Evolutionary conservation across 805 yeast species (phyloP), one percentile per base, ranked within the genome.

Genomic region (Barnettozyma sucrosica): DNA sequence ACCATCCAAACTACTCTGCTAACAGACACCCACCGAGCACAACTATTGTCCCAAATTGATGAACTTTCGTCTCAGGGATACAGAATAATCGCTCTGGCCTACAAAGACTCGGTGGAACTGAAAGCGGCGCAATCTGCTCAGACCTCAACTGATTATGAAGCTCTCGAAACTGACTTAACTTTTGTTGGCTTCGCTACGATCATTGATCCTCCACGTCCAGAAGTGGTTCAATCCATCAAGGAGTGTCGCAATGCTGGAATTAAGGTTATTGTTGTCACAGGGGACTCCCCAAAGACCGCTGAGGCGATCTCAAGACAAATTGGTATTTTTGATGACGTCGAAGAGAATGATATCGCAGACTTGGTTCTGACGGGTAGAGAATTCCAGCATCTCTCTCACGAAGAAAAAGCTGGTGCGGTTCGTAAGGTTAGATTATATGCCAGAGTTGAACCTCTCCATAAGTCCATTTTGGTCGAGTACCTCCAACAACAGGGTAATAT

Each of bases 401-500:
- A 63, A 3, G 70, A 70, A 34, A 68, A 73, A 42, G 69, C 66
- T 26, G 55, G 53, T 8, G 77, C 77, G 1, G 77, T 74, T 14
- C 63, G 69, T 39, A 76, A 70, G 1, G 70, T 74, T 36, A 73
- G 71, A 32, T 40, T 69, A 34, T 73, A 77, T 60, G 80, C 81
- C 7, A 67, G 83, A 48, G 79, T 80, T 51, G 81, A 80, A 41
- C 82, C 83, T 7, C 67, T 66, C 45, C 80, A 80, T 40, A 77
- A 78, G 59, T 74, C 72, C 14, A 55, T 75, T 39, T 69, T 77
- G 63, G 79, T 77, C 43, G 79, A 75, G 40, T 74, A 72, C 14
- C 54, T 68, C 36, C 75, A 71, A 48, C 59, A 64, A 41, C 53
- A 65, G 14, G 75, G 78, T 14, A 79, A 76, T 49, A 72, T 75